Percentiles rank a stretch among this genome's conserved stretches.
Conservation (phyloP, 306 rosid species). For the Sechiopsis laciniata region DNA sequence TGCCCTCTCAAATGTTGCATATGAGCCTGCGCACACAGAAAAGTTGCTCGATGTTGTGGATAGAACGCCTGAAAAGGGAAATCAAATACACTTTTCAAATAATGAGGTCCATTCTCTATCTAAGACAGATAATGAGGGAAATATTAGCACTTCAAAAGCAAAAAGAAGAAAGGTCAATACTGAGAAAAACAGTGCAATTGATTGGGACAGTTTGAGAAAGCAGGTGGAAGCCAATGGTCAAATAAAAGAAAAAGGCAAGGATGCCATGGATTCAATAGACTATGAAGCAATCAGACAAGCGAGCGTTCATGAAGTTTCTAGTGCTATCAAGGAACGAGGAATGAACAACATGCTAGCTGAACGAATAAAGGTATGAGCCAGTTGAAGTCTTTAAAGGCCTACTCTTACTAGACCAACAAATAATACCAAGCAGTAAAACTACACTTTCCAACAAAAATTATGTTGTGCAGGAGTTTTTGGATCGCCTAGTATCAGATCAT, state of each 20-base stretch:
- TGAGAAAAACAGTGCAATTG: slow-evolving; percentile 35
- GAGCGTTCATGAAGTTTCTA: slow-evolving; percentile 49
- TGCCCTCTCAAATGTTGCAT: slow-evolving; percentile 25
- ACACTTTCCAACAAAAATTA: slow-evolving; percentile 3
- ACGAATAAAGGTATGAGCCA: slow-evolving; percentile 58
- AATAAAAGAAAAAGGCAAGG: slow-evolving; percentile 41
- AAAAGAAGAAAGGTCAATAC: slow-evolving; percentile 39
- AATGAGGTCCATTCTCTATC: slow-evolving; percentile 33
- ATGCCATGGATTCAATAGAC: slow-evolving; percentile 75
- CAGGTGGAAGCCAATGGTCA: slow-evolving; percentile 36
- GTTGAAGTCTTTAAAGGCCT: slow-evolving; percentile 19
- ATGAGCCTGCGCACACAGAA: slow-evolving; percentile 29
- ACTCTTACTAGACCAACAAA: background rate
- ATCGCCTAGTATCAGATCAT: slow-evolving; percentile 73
- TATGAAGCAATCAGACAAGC: slow-evolving; percentile 71
- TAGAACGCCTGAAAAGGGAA: slow-evolving; percentile 25
- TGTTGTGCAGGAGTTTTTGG: slow-evolving; percentile 68
- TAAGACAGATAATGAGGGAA: slow-evolving; percentile 28
- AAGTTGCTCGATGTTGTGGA: slow-evolving; percentile 19
- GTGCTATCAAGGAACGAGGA: slow-evolving; percentile 67
- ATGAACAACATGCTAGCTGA: slow-evolving; percentile 96
- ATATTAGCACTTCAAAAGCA: slow-evolving; percentile 38
- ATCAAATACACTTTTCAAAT: slow-evolving; percentile 29
- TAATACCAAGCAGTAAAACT: background rate
- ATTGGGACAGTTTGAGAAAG: slow-evolving; percentile 84